Evolutionary conservation across 495 filamentous ascomycete species (phyloP), one percentile per base, ranked within the genome.

Genomic region (Bathelium albidoporum): DNA sequence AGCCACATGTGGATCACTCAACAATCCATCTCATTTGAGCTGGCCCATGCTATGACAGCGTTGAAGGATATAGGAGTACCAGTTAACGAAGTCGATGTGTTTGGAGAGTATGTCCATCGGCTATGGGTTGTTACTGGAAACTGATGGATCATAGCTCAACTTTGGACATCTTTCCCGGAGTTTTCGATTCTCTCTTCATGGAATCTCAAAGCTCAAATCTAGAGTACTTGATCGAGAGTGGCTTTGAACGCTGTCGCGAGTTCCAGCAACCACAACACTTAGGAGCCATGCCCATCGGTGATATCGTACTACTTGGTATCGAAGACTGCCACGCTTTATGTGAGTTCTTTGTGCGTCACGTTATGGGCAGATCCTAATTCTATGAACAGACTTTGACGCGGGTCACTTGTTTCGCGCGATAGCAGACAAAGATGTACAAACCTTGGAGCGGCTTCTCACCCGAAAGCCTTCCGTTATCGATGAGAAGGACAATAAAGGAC

Each of bases 361-460:
- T 49, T 22, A 1, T 49, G 18, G 44, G 18, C 20, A 2, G 44
- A 49, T 49, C 44, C 44, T 49, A 49, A 49, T 49, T 16, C 44
- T 49, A 22, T 2, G 44, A 49, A 49, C 1, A 49, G 44, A 49
- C 44, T 49, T 49, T n/a, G 44, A 49, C 20, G 44, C 11, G 20
- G 44, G 44, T 49, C 44, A n/a, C 14, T 49, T 49, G 20, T 49
- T 49, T 49, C 0, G 44, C 9, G 44, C 44, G 18, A 49, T 49
- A 49, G 44, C 44, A 49, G 44, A 49, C 44, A 49, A 49, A 49
- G 44, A 49, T 49, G 20, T 49, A n/a, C 44, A 20, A 49, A 49
- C 18, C 1, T 49, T 49, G 44, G 1, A 49, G 20, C 44, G 20
- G 44, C 44, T 49, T 49, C 44, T 49, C 44, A 49, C 20, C 44